Evolutionary conservation across 2,329 filamentous ascomycete species (phyloP).

Genomic region (Diaporthe velutina): DNA sequence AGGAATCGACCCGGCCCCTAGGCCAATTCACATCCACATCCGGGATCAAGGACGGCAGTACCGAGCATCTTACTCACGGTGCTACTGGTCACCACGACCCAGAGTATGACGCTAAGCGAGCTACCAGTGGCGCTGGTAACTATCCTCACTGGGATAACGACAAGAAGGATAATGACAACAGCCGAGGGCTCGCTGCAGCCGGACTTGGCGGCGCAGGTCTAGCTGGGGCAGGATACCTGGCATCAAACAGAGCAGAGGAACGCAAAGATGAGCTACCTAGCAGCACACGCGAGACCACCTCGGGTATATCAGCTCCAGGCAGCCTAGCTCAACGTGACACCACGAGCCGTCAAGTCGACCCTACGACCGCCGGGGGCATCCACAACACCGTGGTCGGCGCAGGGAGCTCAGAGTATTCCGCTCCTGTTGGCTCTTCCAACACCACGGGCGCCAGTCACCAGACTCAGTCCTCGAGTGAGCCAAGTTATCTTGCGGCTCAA

Average conservation of each 20-base stretch:
- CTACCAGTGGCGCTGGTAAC: constrained; percentile 21
- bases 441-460: background rate
- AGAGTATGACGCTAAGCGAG: background rate
- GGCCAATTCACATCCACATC: background rate
- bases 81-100: background rate
- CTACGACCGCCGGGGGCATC: constrained; percentile 19
- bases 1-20: background rate
- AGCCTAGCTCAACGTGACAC: background rate
- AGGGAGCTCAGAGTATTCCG: constrained; percentile 22
- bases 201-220: constrained; percentile 16
- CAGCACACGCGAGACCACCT: constrained; percentile 14
- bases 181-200: background rate
- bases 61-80: background rate
- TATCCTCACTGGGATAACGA: constrained; percentile 13
- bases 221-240: background rate
- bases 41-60: background rate
- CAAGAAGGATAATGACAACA: background rate
- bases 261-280: background rate
- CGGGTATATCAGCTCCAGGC: background rate
- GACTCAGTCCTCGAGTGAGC: background rate
- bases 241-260: background rate
- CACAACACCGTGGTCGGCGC: constrained; percentile 36
- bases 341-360: background rate
- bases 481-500: constrained; percentile 17
- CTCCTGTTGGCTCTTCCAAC: background rate